Evolutionary conservation across 192 early-diverging fungal genomes (phyloP).

Genomic region (Lobulomyces angularis): DNA sequence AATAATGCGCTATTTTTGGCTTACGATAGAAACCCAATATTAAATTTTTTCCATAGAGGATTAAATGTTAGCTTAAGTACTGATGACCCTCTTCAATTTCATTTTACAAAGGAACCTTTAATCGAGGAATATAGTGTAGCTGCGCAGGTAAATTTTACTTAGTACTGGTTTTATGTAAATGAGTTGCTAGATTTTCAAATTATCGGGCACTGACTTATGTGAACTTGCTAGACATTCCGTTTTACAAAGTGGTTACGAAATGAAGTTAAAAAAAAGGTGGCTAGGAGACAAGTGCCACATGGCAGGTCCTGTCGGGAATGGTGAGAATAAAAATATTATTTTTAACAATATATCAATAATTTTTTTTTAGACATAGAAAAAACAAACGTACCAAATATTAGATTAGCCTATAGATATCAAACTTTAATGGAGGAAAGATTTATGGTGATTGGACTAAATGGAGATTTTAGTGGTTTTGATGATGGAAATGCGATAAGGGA

Average conservation of each 20-base stretch:
- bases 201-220: conserved; percentile 84
- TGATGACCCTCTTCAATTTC: conserved; percentile 93
- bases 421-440: conserved; percentile 73
- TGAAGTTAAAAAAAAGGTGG: conserved; percentile 79
- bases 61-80: conserved; percentile 87
- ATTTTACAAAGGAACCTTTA: conserved; percentile 90
- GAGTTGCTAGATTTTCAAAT: conserved; percentile 69
- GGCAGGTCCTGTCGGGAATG: conserved; percentile 63
- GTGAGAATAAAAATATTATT: conserved; percentile 22
- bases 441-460: conserved; percentile 41
- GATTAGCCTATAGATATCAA: conserved; percentile 69
- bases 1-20: conserved; percentile 93
- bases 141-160: conserved; percentile 49
- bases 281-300: conserved; percentile 63
- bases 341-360: too few species aligned
- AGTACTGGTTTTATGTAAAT: neutral
- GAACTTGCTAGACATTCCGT: conserved; percentile 86
- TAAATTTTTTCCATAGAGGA: conserved; percentile 82
- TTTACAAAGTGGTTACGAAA: conserved; percentile 82
- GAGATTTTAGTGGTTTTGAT: too few species aligned
- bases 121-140: conserved; percentile 95
- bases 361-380: conserved; percentile 72
- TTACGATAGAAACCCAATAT: conserved; percentile 86
- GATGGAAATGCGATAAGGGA: too few species aligned
- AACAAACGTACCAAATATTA: conserved; percentile 84